phyloP scores from a whole-genome alignment of 148 eudicot genomes.

The Pharnaceum exiguum region DNA sequence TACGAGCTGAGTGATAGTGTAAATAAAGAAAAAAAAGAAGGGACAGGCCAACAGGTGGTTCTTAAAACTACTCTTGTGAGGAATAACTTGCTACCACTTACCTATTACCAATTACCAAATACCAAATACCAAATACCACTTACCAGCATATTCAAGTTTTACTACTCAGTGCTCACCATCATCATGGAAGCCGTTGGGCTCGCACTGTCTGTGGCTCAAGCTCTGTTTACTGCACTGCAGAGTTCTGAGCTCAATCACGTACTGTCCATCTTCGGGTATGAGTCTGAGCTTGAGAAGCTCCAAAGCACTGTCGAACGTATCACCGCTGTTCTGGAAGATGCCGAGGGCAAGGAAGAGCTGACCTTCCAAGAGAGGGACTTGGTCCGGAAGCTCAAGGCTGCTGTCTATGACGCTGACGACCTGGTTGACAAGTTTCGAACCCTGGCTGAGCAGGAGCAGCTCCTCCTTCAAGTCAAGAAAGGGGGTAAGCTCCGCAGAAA shows the following conservation, averaged over 20 bases:
- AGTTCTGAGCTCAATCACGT: background rate
- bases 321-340: background rate
- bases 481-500: background rate
- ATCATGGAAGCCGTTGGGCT: background rate
- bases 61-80: slow-evolving; percentile 77
- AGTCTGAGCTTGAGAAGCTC: background rate
- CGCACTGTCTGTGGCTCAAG: background rate
- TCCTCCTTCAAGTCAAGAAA: too few relatives aligned
- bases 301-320: background rate
- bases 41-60: too few relatives aligned
- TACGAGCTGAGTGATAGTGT: too few relatives aligned
- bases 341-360: background rate
- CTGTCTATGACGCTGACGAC: background rate
- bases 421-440: background rate
- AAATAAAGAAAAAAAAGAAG: too few relatives aligned
- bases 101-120: too few relatives aligned
- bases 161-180: too few relatives aligned
- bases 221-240: background rate
- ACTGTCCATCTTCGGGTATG: background rate
- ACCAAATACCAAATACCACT: too few relatives aligned
- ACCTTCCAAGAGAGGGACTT: too few relatives aligned
- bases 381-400: too few relatives aligned
- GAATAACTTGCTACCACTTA: too few relatives aligned
- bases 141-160: too few relatives aligned
- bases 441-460: background rate